Evolutionary conservation across 768 basidiomycete genomes (phyloP).

Genomic region (Naganishia antarctica): DNA sequence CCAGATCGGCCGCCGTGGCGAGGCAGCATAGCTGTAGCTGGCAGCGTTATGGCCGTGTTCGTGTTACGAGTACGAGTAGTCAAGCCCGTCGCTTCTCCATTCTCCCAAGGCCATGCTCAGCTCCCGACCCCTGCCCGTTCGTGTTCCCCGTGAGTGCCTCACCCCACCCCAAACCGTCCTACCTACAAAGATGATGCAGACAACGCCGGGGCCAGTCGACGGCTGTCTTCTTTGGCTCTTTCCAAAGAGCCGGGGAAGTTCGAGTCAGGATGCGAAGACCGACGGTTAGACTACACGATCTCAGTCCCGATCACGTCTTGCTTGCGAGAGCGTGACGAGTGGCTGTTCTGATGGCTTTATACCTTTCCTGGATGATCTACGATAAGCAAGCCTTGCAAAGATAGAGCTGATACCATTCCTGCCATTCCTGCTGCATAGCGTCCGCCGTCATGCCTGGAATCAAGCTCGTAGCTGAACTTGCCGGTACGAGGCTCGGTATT

Average conservation of each 20-base stretch:
- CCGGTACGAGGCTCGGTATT: background rate
- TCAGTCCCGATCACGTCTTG: background rate
- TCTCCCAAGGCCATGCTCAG: too few relatives aligned
- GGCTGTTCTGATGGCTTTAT: background rate
- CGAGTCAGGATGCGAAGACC: constrained; percentile 21
- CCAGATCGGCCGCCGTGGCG: too few relatives aligned
- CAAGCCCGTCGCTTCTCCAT: too few relatives aligned
- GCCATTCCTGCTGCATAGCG: too few relatives aligned
- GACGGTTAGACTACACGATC: background rate
- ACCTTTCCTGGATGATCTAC: too few relatives aligned
- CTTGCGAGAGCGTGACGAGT: background rate
- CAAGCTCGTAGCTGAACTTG: background rate
- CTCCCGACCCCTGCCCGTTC: too few relatives aligned
- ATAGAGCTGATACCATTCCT: too few relatives aligned
- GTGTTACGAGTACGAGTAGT: too few relatives aligned
- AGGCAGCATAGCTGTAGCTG: too few relatives aligned
- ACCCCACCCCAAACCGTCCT: background rate
- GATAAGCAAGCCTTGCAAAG: too few relatives aligned
- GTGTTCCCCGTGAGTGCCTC: too few relatives aligned
- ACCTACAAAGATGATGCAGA: constrained; percentile 5
- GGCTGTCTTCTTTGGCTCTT: constrained; percentile 1
- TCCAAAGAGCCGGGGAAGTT: background rate
- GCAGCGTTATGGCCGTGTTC: too few relatives aligned
- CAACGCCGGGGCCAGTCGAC: constrained; percentile 20
- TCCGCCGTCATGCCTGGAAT: background rate